Conservation (phyloP, 208 protist genomes). For the Endotrypanum monterogeii region DNA sequence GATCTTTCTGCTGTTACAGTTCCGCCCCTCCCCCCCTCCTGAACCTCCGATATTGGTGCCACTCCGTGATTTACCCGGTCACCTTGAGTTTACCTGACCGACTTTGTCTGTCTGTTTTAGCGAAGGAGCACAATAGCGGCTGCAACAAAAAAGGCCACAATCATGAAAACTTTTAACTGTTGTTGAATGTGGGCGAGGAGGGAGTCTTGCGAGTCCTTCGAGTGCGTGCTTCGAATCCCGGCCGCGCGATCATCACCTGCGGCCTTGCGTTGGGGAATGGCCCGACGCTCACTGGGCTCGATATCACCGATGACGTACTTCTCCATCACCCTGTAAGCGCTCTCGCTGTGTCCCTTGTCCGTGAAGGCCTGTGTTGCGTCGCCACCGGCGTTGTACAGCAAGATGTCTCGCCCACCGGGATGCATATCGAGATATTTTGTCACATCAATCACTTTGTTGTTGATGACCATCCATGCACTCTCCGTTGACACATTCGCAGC, state of each 20-base stretch:
- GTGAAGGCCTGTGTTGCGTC: conserved; percentile 76
- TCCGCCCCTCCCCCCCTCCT: no score
- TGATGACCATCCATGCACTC: conserved; percentile 73
- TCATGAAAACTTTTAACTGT: no score
- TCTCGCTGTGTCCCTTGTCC: conserved; percentile 66
- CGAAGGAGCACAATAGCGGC: no score
- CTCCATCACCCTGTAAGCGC: conserved; percentile 57
- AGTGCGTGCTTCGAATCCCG: no score
- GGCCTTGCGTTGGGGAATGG: conserved; percentile 22
- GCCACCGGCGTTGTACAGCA: conserved; percentile 64
- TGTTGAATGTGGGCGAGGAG: no score
- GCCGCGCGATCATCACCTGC: conserved; percentile 1
- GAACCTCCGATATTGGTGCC: no score
- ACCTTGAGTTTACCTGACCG: no score
- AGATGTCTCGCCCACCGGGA: conserved; percentile 78
- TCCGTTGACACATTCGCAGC: conserved; percentile 37
- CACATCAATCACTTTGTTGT: conserved; percentile 88
- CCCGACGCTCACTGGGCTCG: conserved; percentile 38
- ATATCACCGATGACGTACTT: conserved; percentile 63
- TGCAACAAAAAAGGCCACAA: no score
- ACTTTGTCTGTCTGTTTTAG: no score
- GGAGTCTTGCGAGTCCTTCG: no score
- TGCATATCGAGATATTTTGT: conserved; percentile 76
- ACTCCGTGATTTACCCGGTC: no score
- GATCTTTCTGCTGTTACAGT: no score